Conservation (phyloP, 2,329 filamentous ascomycete genomes). For the Hypoxylon sp. region DNA sequence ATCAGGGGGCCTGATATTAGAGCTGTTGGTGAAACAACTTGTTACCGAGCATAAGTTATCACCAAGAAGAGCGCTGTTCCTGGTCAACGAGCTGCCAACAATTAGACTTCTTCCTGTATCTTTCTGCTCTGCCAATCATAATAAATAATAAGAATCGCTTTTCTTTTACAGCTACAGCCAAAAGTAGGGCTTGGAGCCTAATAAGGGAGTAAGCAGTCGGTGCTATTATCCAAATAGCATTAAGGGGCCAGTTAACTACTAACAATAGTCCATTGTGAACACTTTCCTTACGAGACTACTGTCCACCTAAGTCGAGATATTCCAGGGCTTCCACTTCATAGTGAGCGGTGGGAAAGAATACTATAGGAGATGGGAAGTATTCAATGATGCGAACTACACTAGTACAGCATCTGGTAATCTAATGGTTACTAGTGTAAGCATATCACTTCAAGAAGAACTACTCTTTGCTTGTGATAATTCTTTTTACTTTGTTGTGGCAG, state of each 20-base stretch:
- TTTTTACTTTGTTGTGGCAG: conserved; percentile 5
- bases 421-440: not conserved
- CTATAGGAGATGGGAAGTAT: not conserved
- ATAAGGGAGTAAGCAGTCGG: not conserved
- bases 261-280: not conserved
- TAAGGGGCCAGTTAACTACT: not conserved
- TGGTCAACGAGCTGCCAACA: not conserved
- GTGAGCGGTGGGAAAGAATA: not conserved
- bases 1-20: not conserved
- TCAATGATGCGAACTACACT: not conserved
- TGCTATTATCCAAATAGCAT: not conserved
- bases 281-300: not conserved
- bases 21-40: not conserved
- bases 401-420: not conserved
- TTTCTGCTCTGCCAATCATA: not conserved
- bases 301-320: not conserved
- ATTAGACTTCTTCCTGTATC: not conserved
- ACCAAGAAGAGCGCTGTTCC: not conserved
- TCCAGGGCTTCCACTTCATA: not conserved
- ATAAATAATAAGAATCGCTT: not conserved
- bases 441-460: not conserved
- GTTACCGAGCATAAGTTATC: not conserved
- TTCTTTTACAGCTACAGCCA: not conserved
- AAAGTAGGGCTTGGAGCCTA: not conserved
- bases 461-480: not conserved